Evolutionary conservation across 2,329 filamentous ascomycete genomes (phyloP).

Genomic region (Curvularia eragrostidis): DNA sequence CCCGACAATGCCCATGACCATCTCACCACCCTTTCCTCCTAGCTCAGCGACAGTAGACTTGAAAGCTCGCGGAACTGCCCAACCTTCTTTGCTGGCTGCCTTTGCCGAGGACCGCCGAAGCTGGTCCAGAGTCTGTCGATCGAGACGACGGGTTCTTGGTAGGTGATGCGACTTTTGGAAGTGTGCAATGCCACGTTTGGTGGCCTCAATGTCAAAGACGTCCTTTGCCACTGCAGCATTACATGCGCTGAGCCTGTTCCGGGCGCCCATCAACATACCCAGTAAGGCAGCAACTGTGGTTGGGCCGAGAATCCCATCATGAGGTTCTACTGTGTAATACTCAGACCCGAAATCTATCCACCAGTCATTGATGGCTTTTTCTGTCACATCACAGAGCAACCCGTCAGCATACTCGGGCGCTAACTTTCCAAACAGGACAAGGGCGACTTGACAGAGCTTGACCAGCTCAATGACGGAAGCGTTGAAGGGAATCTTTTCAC

Average conservation of each 20-base stretch:
- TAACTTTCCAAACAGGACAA: conserved; percentile 86
- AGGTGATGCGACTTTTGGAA: conserved; percentile 92
- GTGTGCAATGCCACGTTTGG: conserved; percentile 82
- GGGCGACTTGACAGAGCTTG: conserved; percentile 86
- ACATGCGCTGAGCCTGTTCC: conserved; percentile 85
- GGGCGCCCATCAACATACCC: conserved; percentile 85
- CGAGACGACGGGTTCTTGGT: conserved; percentile 76
- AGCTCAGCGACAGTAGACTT: conserved; percentile 95
- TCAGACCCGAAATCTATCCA: conserved; percentile 94
- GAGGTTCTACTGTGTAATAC: conserved; percentile 89
- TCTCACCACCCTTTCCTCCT: conserved; percentile 90
- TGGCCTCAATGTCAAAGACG: conserved; percentile 82
- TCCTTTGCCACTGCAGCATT: conserved; percentile 88
- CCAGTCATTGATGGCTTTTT: conserved; percentile 90
- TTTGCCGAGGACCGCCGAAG: conserved; percentile 87
- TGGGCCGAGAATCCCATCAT: conserved; percentile 89
- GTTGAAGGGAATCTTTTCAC: conserved; percentile 78
- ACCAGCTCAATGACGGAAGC: conserved; percentile 86
- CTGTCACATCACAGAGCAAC: conserved; percentile 89
- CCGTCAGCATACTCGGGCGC: conserved; percentile 91
- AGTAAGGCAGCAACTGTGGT: conserved; percentile 88
- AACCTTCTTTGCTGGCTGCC: conserved; percentile 85
- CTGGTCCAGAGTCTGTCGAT: conserved; percentile 80
- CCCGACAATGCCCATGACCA: conserved; percentile 93
- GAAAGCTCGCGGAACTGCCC: conserved; percentile 91